Conservation (phyloP, 169 alveolate species). For the Neospora caninum region DNA sequence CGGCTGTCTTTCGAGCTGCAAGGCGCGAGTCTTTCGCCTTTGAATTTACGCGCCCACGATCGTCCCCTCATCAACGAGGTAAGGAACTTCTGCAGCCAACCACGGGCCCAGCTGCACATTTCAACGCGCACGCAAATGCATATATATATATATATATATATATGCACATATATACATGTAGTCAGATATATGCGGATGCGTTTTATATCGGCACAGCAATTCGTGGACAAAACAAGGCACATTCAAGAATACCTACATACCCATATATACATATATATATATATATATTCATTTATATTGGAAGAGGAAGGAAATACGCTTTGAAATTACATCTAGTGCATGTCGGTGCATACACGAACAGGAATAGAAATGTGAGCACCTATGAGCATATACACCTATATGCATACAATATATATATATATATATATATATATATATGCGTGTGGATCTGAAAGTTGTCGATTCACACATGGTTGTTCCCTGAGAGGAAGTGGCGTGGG, state of each 20-base stretch:
- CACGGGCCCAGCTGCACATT: constrained; percentile 93
- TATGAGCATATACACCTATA: too few species aligned
- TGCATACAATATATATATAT: too few species aligned
- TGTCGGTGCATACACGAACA: too few species aligned
- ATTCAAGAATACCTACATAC: not conserved
- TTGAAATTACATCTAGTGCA: not conserved
- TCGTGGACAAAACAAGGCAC: not conserved
- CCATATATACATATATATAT: not conserved
- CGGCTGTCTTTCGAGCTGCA: too few species aligned
- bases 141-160: not conserved
- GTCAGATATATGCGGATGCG: too few species aligned
- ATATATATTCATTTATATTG: not conserved
- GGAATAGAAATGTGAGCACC: too few species aligned
- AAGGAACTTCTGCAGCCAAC: constrained; percentile 98
- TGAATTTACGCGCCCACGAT: not conserved
- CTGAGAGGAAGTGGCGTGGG: not conserved
- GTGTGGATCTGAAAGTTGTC: not conserved
- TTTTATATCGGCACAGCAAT: not conserved
- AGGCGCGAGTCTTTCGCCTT: too few species aligned
- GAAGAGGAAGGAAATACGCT: not conserved
- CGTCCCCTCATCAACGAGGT: constrained; percentile 77
- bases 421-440: too few species aligned
- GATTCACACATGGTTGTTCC: not conserved
- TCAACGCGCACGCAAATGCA: not conserved
- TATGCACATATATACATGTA: too few species aligned